These are phyloP conservation scores for Acacia concinna DNA, from an alignment of 331 rosid species.

Conservation along the genomic window DNA sequence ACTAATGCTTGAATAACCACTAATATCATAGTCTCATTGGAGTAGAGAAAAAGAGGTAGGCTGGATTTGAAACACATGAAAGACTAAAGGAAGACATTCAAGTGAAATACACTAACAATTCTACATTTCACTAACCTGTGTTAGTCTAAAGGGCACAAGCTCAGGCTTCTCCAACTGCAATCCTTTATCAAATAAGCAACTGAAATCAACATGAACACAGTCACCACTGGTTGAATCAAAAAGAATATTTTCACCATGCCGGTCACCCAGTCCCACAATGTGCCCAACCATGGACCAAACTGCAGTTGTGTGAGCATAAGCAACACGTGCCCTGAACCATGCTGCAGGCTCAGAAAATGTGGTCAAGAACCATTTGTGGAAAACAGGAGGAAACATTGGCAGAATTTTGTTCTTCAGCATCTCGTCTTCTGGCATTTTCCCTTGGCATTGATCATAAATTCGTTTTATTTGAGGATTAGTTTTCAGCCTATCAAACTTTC, in stretches of 20 bases:
- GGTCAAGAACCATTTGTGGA: constrained; percentile 91
- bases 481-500: constrained; percentile 84
- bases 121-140: constrained; percentile 64
- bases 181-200: constrained; percentile 97
- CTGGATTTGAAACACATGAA: constrained; percentile 9
- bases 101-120: constrained; percentile 14
- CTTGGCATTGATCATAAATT: constrained; percentile 86
- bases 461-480: constrained; percentile 84
- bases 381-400: constrained; percentile 95
- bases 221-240: constrained; percentile 95
- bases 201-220: constrained; percentile 97
- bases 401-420: constrained; percentile 81
- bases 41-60: constrained; percentile 13
- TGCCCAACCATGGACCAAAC: constrained; percentile 99
- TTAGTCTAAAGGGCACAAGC: constrained; percentile 94
- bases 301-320: constrained; percentile 96
- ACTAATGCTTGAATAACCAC: constrained; percentile 8
- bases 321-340: constrained; percentile 95
- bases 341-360: constrained; percentile 99
- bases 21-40: neutral
- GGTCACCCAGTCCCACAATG: constrained; percentile 94
- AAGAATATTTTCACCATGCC: constrained; percentile 96
- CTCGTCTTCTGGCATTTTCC: constrained; percentile 83
- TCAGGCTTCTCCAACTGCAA: constrained; percentile 97
- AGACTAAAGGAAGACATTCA: neutral